Evolutionary conservation across 208 protist genomes (phyloP).

Genomic region (Trypanosoma rangeli): DNA sequence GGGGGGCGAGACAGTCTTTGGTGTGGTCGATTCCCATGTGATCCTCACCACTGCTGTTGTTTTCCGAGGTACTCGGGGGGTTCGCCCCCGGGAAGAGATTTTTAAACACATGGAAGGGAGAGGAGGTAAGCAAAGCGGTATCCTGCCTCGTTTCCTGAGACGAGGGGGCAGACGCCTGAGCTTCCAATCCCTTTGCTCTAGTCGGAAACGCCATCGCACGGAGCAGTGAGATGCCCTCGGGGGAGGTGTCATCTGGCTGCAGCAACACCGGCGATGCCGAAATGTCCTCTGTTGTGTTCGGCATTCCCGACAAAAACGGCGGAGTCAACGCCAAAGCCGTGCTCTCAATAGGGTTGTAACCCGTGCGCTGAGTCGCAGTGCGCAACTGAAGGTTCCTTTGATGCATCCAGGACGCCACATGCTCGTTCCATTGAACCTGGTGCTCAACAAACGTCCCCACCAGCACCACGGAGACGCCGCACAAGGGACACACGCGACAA

Average conservation of each 20-base stretch:
- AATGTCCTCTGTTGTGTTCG: conserved; percentile 15
- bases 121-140: background rate
- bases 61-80: background rate
- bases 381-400: conserved; percentile 20
- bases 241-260: background rate
- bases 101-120: conserved; percentile 6
- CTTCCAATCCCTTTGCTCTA: background rate
- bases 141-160: background rate
- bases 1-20: background rate
- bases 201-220: background rate
- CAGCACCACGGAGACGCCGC: conserved; percentile 20
- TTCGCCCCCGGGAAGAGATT: conserved; percentile 6
- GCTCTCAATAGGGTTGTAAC: background rate
- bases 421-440: conserved; percentile 21
- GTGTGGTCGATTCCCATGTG: background rate
- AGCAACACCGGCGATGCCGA: conserved; percentile 6
- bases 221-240: background rate
- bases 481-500: conserved; percentile 20
- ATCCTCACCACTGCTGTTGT: background rate
- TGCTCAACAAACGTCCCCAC: conserved; percentile 22
- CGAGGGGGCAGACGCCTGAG: background rate
- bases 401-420: conserved; percentile 26
- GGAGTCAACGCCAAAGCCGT: background rate
- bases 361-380: background rate
- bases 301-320: conserved; percentile 3